These are phyloP conservation scores for Blastobotrys illinoisensis DNA, from an alignment of 1,139 yeast genomes.

Conservation along the genomic window DNA sequence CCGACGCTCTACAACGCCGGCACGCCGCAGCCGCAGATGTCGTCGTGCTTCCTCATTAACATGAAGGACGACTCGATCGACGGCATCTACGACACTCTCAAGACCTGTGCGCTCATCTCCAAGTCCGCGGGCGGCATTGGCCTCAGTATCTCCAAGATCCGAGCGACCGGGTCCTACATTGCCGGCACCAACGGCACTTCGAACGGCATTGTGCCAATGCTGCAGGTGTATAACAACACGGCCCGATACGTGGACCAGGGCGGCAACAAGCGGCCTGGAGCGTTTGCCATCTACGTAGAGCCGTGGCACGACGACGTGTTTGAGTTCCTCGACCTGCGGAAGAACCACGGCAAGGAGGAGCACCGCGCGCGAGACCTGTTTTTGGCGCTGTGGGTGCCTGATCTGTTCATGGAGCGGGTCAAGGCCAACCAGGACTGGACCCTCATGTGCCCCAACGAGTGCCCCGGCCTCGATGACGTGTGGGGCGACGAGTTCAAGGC, in stretches of 20 bases:
- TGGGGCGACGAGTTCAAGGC: slow-evolving; percentile 78
- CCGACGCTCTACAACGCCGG: slow-evolving; percentile 90
- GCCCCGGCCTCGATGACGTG: slow-evolving; percentile 73
- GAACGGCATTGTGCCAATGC: slow-evolving; percentile 84
- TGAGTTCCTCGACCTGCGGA: slow-evolving; percentile 77
- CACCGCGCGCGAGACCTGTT: slow-evolving; percentile 84
- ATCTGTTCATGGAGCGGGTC: slow-evolving; percentile 83
- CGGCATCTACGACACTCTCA: slow-evolving; percentile 81
- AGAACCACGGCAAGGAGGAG: slow-evolving; percentile 90
- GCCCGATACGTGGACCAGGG: slow-evolving; percentile 94
- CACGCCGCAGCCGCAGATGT: slow-evolving; percentile 80
- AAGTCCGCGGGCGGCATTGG: slow-evolving; percentile 93
- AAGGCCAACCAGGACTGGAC: slow-evolving; percentile 77
- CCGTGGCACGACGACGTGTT: slow-evolving; percentile 91
- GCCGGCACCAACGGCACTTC: slow-evolving; percentile 90
- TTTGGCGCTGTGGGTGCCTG: slow-evolving; percentile 91
- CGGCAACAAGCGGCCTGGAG: slow-evolving; percentile 92
- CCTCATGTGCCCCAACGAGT: slow-evolving; percentile 81
- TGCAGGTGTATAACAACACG: slow-evolving; percentile 83
- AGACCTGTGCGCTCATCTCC: slow-evolving; percentile 80
- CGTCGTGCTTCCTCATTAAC: slow-evolving; percentile 83
- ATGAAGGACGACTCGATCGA: slow-evolving; percentile 90
- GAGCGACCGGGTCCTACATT: slow-evolving; percentile 80
- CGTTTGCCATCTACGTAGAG: slow-evolving; percentile 81
- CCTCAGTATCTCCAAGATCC: slow-evolving; percentile 73